Percentiles rank a stretch among this genome's conserved stretches.
Conservation (phyloP, 441 rosid species). For the Eugenia klotzschiana region DNA sequence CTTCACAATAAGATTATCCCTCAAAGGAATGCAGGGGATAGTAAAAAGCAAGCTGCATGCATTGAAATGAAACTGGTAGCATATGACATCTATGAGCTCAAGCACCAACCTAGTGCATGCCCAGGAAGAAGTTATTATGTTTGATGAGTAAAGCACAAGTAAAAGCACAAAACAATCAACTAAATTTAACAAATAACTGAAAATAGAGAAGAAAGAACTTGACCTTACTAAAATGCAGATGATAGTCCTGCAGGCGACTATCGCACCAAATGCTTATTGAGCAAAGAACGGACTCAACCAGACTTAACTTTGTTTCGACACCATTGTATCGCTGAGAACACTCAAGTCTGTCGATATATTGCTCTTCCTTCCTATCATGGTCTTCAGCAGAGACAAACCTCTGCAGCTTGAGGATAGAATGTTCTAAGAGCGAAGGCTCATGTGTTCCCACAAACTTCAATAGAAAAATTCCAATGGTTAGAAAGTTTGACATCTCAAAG, state of each 20-base stretch:
- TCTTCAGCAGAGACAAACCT: conserved; percentile 32
- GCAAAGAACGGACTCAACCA: conserved; percentile 45
- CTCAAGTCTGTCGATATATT: conserved; percentile 38
- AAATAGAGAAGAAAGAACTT: conserved; percentile 8
- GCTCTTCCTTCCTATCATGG: conserved; percentile 36
- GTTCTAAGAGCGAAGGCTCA: conserved; percentile 52
- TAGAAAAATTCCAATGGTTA: conserved; percentile 8
- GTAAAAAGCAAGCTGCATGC: not conserved
- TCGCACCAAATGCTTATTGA: conserved; percentile 77
- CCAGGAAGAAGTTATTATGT: not conserved
- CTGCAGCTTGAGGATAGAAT: conserved; percentile 48
- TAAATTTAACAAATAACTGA: not conserved
- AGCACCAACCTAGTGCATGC: not conserved
- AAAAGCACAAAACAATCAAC: not conserved
- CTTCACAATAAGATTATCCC: not conserved
- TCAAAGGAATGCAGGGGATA: not conserved
- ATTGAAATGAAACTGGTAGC: not conserved
- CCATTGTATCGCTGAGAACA: conserved; percentile 42
- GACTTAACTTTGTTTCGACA: conserved; percentile 23
- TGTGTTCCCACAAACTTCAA: conserved; percentile 72
- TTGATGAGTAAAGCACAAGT: not conserved
- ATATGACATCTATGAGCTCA: not conserved
- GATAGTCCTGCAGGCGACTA: conserved; percentile 64
- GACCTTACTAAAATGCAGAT: conserved; percentile 75
- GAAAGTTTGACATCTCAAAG: conserved; percentile 1